Conservation (phyloP, 2,329 filamentous ascomycete species). For the Verticillium dahliae region DNA sequence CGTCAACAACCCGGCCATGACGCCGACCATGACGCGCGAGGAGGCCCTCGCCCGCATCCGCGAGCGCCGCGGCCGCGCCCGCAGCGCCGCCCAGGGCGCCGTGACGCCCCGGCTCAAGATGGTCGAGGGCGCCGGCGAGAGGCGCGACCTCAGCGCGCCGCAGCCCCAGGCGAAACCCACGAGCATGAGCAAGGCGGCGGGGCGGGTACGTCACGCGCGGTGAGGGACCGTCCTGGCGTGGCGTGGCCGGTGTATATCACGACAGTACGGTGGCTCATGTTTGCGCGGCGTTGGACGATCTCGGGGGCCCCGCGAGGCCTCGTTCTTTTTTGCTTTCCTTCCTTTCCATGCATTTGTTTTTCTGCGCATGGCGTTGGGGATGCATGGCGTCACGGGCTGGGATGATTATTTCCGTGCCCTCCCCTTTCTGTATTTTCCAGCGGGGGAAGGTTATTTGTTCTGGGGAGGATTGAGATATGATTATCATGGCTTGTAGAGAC, state of each 20-base stretch:
- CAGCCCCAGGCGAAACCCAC: slow-evolving; percentile 15
- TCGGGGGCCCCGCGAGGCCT: too few relatives aligned
- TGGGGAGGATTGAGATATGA: background rate
- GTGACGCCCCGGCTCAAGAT: slow-evolving; percentile 55
- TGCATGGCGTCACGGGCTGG: background rate
- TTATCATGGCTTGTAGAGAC: background rate
- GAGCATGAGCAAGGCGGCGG: slow-evolving; percentile 14
- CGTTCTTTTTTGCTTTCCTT: background rate
- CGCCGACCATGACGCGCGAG: slow-evolving; percentile 63
- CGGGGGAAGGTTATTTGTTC: background rate
- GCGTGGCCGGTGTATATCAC: slow-evolving; percentile 9
- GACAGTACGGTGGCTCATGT: background rate
- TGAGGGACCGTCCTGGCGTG: background rate
- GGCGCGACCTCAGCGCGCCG: slow-evolving; percentile 44
- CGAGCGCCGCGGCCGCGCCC: slow-evolving; percentile 63
- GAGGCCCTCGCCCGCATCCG: slow-evolving; percentile 70
- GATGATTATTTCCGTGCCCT: background rate
- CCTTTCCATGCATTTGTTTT: background rate
- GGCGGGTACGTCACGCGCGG: background rate
- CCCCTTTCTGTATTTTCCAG: background rate
- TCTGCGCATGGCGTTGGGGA: background rate
- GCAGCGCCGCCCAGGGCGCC: slow-evolving; percentile 59
- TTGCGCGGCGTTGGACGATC: slow-evolving; percentile 1
- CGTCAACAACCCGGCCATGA: slow-evolving; percentile 50
- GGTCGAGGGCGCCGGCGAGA: slow-evolving; percentile 37